phyloP scores from a whole-genome alignment of 768 basidiomycete genomes.

The Crucibulum laeve region DNA sequence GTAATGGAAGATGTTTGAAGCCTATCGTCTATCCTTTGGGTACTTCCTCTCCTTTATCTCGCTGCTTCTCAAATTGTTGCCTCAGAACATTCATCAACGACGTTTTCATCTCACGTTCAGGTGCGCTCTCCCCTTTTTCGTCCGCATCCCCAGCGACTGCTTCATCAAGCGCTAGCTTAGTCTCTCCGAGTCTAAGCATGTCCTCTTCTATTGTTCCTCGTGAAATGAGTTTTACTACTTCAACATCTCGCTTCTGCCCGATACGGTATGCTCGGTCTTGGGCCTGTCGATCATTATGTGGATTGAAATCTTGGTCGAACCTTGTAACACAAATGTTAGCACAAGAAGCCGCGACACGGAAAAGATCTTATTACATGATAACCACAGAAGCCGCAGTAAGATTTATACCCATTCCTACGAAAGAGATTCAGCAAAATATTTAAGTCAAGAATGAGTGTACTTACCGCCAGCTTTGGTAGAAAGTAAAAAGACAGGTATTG shows the following conservation, averaged over 20 bases:
- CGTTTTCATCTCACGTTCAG: conserved; percentile 80
- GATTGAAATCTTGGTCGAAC: conserved; percentile 99
- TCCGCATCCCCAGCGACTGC: conserved; percentile 85
- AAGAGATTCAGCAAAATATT: neutral
- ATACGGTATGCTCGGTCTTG: conserved; percentile 98
- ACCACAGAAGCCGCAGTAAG: conserved; percentile 94
- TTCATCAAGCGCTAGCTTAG: conserved; percentile 89
- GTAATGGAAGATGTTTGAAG: neutral
- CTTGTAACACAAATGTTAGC: conserved; percentile 26
- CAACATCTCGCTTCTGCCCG: conserved; percentile 90
- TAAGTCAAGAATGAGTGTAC: conserved; percentile 5
- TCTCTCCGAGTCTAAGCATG: conserved; percentile 85
- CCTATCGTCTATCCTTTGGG: neutral
- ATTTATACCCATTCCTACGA: conserved; percentile 86
- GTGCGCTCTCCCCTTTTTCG: conserved; percentile 54
- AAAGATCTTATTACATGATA: conserved; percentile 60
- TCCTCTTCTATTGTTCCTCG: conserved; percentile 95
- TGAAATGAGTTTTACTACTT: conserved; percentile 91
- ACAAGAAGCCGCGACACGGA: conserved; percentile 2
- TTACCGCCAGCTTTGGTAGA: conserved; percentile 86
- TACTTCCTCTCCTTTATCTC: conserved; percentile 17
- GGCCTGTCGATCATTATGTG: conserved; percentile 96
- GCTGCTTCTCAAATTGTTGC: conserved; percentile 71
- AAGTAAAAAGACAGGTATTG: conserved; percentile 84
- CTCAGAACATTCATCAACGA: conserved; percentile 82